Percentiles rank a stretch among this genome's conserved stretches.
phyloP scores from a whole-genome alignment of 1,284 basidiomycete genomes.

The Testicularia cyperi region DNA sequence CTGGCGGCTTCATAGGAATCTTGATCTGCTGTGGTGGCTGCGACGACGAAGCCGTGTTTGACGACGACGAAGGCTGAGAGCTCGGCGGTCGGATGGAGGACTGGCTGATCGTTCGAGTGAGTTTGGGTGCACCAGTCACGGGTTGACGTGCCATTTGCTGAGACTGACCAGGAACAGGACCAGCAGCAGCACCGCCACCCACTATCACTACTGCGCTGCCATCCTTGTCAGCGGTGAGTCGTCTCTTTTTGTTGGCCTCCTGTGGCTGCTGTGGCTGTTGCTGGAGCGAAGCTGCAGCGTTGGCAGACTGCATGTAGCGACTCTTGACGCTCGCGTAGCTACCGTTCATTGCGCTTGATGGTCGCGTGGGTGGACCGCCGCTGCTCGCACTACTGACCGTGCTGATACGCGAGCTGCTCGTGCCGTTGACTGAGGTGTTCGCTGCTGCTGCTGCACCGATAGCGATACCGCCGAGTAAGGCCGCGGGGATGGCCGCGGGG shows the following conservation, averaged over 20 bases:
- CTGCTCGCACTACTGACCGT: conserved; percentile 27
- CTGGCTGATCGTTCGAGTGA: conserved; percentile 32
- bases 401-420: conserved; percentile 18
- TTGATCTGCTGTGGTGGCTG: conserved; percentile 33
- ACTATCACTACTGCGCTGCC: conserved; percentile 2
- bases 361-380: conserved; percentile 25
- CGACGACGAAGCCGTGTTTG: conserved; percentile 11
- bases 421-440: conserved; percentile 6
- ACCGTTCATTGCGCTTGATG: conserved; percentile 28
- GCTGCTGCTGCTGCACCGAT: conserved; percentile 5
- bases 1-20: conserved; percentile 24
- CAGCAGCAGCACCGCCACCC: background rate
- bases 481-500: conserved; percentile 28
- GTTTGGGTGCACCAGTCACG: conserved; percentile 24
- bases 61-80: conserved; percentile 8
- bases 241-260: conserved; percentile 37
- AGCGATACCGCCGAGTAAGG: conserved; percentile 15
- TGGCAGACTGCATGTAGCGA: conserved; percentile 27
- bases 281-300: conserved; percentile 1
- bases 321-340: conserved; percentile 41
- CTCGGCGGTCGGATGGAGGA: conserved; percentile 19
- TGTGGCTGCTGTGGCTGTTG: conserved; percentile 10
- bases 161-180: too few relatives aligned
- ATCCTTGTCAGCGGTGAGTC: conserved; percentile 33
- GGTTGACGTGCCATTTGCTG: too few relatives aligned